These are phyloP conservation scores for Yarrowia hollandica DNA, from an alignment of 805 yeast species.

Conservation along the genomic window DNA sequence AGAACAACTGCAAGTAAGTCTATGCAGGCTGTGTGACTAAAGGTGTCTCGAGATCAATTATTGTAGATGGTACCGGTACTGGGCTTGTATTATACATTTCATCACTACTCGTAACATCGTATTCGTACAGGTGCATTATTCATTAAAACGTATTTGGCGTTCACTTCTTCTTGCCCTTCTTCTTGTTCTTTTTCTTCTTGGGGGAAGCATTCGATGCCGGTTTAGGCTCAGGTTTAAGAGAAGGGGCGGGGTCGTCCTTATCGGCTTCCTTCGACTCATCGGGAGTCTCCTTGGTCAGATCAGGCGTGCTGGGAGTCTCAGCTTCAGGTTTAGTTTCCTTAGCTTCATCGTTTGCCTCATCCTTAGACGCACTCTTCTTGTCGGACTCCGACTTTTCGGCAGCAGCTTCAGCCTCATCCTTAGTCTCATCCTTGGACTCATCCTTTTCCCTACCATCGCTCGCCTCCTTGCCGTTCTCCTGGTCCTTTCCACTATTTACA, in stretches of 20 bases:
- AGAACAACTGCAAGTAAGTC: not conserved
- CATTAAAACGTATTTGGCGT: not conserved
- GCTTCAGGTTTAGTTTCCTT: not conserved
- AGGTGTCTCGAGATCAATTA: no score
- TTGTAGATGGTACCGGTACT: no score
- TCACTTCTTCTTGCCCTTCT: constrained; percentile 23
- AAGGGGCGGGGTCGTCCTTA: constrained; percentile 8
- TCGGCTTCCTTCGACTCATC: not conserved
- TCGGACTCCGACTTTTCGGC: no score
- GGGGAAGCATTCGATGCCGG: constrained; percentile 6
- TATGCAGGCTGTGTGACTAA: no score
- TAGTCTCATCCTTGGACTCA: not conserved
- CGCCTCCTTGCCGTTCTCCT: constrained; percentile 7
- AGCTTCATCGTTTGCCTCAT: not conserved
- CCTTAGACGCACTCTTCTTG: not conserved
- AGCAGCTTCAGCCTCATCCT: not conserved
- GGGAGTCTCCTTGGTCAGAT: not conserved
- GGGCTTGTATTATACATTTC: no score
- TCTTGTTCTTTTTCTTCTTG: constrained; percentile 25
- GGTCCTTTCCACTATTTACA: constrained; percentile 1
- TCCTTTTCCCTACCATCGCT: no score
- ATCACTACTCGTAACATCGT: no score
- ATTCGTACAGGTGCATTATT: constrained; percentile 5
- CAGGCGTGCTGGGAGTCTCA: not conserved
- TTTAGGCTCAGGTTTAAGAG: not conserved